Percentiles rank a stretch among this genome's conserved stretches.
These are phyloP conservation scores for Aurantiochytrium sp. DNA, from an alignment of 108 stramenopile species.

Conservation along the genomic window DNA sequence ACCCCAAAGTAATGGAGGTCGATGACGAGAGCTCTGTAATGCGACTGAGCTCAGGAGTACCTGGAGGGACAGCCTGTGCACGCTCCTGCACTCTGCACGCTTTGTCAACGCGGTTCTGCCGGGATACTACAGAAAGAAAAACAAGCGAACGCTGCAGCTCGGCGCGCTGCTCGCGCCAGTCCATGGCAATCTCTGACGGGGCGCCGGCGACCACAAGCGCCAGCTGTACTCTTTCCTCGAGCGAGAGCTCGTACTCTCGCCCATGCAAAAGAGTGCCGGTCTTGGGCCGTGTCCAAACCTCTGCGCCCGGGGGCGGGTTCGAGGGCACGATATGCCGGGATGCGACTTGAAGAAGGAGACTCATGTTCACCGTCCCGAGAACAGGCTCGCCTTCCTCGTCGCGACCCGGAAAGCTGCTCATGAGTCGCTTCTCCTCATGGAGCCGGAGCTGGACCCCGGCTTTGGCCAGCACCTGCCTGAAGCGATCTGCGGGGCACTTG, in stretches of 20 bases:
- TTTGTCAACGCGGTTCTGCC: neutral
- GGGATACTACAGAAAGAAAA: neutral
- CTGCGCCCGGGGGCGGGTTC: neutral
- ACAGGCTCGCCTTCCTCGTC: neutral
- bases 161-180: slow-evolving; percentile 3
- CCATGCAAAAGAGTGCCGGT: neutral
- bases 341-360: neutral
- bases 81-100: neutral
- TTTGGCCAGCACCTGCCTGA: neutral
- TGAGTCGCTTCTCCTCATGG: neutral
- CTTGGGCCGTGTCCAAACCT: neutral
- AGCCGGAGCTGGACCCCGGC: neutral
- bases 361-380: neutral
- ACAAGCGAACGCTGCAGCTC: neutral
- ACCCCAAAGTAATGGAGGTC: neutral
- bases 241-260: neutral
- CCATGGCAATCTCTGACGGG: neutral
- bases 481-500: neutral
- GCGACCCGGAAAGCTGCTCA: neutral
- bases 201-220: neutral
- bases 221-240: slow-evolving; percentile 15
- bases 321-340: neutral
- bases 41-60: neutral
- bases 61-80: neutral
- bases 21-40: neutral